These are phyloP conservation scores for Nepenthes alata DNA, from an alignment of 179 eudicot species.

Conservation along the genomic window DNA sequence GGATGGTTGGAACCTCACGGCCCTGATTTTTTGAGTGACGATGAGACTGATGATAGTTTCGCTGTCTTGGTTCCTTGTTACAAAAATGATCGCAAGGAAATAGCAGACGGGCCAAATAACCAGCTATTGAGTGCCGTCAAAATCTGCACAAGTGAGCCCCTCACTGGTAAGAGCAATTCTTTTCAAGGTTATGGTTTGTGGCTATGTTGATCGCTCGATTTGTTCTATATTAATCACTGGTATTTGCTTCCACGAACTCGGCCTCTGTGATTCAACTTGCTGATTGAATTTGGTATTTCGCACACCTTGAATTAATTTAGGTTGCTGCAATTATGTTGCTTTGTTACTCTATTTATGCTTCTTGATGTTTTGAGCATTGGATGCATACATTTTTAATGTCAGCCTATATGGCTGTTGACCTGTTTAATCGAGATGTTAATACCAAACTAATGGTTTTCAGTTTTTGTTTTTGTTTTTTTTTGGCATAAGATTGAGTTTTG, in stretches of 20 bases:
- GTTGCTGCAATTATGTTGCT: too few species aligned
- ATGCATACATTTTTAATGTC: too few species aligned
- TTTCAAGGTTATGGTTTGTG: not conserved
- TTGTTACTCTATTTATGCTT: too few species aligned
- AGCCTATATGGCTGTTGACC: too few species aligned
- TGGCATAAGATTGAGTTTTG: too few species aligned
- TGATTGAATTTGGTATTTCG: not conserved
- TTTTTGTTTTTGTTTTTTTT: too few species aligned
- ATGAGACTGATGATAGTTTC: slow-evolving; percentile 67
- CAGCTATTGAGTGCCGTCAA: slow-evolving; percentile 40
- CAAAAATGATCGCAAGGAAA: slow-evolving; percentile 28
- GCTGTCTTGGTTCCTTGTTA: slow-evolving; percentile 87
- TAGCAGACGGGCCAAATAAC: slow-evolving; percentile 23
- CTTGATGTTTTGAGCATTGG: too few species aligned
- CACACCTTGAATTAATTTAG: too few species aligned
- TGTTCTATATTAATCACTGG: not conserved
- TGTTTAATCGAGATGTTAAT: too few species aligned
- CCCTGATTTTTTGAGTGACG: slow-evolving; percentile 68
- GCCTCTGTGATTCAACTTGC: not conserved
- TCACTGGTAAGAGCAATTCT: slow-evolving; percentile 37
- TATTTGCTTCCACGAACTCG: not conserved
- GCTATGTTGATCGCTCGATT: not conserved
- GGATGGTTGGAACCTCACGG: slow-evolving; percentile 87
- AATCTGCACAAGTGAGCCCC: slow-evolving; percentile 35
- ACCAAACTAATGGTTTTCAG: too few species aligned